Conservation (phyloP, 495 filamentous ascomycete species). For the Neurospora hispaniola region DNA sequence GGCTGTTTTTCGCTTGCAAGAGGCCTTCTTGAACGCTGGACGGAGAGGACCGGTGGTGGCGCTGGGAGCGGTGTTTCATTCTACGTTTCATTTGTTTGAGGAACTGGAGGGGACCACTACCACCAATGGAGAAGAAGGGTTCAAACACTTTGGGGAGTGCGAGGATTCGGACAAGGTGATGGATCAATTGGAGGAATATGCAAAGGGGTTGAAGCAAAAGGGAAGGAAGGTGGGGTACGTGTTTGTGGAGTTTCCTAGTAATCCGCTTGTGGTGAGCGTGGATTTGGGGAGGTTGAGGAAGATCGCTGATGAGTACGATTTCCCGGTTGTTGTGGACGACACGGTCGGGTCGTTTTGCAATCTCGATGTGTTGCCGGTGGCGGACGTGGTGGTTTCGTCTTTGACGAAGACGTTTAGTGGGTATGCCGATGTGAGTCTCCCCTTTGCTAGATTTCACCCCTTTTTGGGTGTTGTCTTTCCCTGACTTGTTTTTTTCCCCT, state of each 20-base stretch:
- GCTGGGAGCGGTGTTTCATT: constrained; percentile 30
- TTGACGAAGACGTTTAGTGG: constrained; percentile 44
- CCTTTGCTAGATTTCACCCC: constrained; percentile 14
- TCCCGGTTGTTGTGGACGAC: constrained; percentile 39
- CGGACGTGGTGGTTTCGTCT: constrained; percentile 36
- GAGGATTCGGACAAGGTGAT: constrained; percentile 22
- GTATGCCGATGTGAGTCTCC: constrained; percentile 37
- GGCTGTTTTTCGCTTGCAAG: constrained; percentile 20
- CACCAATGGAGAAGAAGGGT: neutral
- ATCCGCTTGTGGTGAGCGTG: constrained; percentile 32
- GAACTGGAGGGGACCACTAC: constrained; percentile 8
- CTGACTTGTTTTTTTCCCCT: neutral
- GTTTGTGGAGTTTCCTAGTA: constrained; percentile 38
- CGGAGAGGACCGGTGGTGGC: constrained; percentile 15
- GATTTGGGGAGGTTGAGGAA: constrained; percentile 31
- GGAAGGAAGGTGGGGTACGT: constrained; percentile 22
- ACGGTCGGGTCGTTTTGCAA: constrained; percentile 41
- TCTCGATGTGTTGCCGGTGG: constrained; percentile 28
- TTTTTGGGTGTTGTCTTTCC: neutral
- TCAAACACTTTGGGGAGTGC: constrained; percentile 29
- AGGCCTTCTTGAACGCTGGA: constrained; percentile 9
- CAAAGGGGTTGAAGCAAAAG: constrained; percentile 20
- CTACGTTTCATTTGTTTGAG: constrained; percentile 22
- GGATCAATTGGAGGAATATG: constrained; percentile 27
- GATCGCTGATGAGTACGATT: constrained; percentile 31